Evolutionary conservation across 1,139 yeast species (phyloP), one percentile per base, ranked within the genome.

Genomic region (Debaryomycetaceae sp.): DNA sequence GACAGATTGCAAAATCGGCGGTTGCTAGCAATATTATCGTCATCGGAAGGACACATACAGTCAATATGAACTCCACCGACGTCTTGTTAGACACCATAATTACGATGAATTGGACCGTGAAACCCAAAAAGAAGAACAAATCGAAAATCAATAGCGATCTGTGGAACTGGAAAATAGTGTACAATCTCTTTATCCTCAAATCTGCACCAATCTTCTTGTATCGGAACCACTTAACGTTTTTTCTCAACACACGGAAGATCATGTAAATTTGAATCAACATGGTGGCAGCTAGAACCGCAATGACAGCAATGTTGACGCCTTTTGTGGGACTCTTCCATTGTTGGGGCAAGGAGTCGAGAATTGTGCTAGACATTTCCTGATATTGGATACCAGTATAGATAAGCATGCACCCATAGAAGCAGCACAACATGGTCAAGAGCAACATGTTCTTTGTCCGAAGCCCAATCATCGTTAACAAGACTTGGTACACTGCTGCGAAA

Each of bases 121-220:
- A 78, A 1, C 81, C 83, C 38, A 77, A 57, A 49, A 78, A 76
- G 61, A 75, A 76, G 65, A 75, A 76, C 44, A 76, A 71, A 50
- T 72, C 78, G 51, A 75, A 73, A 40, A 75, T 67, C 29, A 76
- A 61, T 36, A 76, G 60, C 5, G 75, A 60, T 38, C 76, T 54
- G 55, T 73, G 77, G 38, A 72, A 54, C 53, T 75, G 77, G 54
- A 72, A 76, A 13, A 63, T 55, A 40, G 68, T 59, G 54, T 71
- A 75, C 52, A 75, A 64, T 23, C 65, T 58, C 49, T 70, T 67
- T 50, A 74, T 65, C n/a, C 57, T 55, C 24, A 72, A 52, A 52
- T 75, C 78, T 2, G 79, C 82, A 2, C 83, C 83, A 41, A 77
- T 70, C 44, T 72, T 70, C 59, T 77, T 75, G 60, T 70, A 78